phyloP scores from a whole-genome alignment of 2,329 filamentous ascomycete genomes.

The Pseudogymnoascus sp. region DNA sequence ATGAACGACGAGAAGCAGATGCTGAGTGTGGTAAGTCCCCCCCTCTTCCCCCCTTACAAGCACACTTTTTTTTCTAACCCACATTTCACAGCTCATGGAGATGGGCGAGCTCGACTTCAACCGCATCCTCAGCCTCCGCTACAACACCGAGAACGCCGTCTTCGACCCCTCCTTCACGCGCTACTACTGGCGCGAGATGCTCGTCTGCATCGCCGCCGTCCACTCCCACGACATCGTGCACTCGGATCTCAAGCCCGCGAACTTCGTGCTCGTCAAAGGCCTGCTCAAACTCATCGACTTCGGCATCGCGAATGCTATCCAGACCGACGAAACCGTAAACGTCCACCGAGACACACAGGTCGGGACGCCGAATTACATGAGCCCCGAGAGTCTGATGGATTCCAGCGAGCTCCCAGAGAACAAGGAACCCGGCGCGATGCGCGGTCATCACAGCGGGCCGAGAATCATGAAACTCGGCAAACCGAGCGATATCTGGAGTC shows the following conservation, averaged over 20 bases:
- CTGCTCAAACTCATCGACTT: constrained; percentile 95
- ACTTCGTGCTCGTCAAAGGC: constrained; percentile 88
- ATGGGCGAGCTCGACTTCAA: constrained; percentile 91
- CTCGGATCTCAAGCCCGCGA: constrained; percentile 92
- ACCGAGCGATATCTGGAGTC: constrained; percentile 88
- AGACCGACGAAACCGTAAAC: constrained; percentile 91
- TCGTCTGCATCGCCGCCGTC: constrained; percentile 85
- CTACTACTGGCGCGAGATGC: constrained; percentile 99
- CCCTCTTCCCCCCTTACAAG: background rate
- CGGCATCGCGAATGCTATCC: constrained; percentile 94
- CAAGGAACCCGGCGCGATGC: constrained; percentile 21
- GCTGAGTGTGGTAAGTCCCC: constrained; percentile 64
- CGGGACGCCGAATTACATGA: constrained; percentile 98
- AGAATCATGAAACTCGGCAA: constrained; percentile 95
- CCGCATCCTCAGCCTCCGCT: constrained; percentile 65
- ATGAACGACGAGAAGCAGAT: constrained; percentile 86
- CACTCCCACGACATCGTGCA: constrained; percentile 90
- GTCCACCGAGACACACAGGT: constrained; percentile 93
- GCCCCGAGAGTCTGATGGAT: constrained; percentile 85
- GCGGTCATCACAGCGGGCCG: constrained; percentile 33
- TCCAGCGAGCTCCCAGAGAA: constrained; percentile 54
- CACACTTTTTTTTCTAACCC: background rate
- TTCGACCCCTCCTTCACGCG: constrained; percentile 87
- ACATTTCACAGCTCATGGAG: constrained; percentile 69
- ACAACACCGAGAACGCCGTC: constrained; percentile 62